A percentile compares a stretch with the other conserved stretches of the same genome.
These are phyloP conservation scores for Thraustotheca clavata DNA, from an alignment of 352 stramenopile genomes.

Conservation along the genomic window DNA sequence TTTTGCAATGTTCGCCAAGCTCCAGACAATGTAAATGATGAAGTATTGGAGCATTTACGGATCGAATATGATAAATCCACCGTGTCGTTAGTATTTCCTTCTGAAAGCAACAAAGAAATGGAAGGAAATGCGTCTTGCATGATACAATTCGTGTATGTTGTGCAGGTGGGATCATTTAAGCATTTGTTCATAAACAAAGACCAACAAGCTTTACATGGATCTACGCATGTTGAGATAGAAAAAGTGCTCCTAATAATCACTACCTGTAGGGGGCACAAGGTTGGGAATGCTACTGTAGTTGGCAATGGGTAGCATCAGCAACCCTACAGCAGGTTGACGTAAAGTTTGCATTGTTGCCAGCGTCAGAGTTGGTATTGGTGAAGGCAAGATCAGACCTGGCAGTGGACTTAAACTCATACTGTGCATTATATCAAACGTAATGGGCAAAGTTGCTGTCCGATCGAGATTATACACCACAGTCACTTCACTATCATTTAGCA, in stretches of 20 bases:
- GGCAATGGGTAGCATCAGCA: neutral
- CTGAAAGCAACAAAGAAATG: neutral
- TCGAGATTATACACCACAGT: neutral
- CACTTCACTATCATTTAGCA: neutral
- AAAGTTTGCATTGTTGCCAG: neutral
- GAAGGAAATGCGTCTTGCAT: slow-evolving; percentile 9
- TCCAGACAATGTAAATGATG: neutral
- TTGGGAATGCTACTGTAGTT: neutral
- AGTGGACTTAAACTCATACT: slow-evolving; percentile 5
- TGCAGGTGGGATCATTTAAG: slow-evolving; percentile 9
- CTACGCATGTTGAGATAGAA: neutral
- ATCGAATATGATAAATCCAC: slow-evolving; percentile 1
- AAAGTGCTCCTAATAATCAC: neutral
- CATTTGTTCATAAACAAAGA: neutral
- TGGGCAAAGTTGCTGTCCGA: neutral
- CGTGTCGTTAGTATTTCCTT: neutral
- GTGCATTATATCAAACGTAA: neutral
- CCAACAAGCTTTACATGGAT: slow-evolving; percentile 8
- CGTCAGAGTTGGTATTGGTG: neutral
- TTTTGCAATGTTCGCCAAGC: neutral
- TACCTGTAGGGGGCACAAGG: slow-evolving; percentile 3
- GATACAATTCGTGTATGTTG: slow-evolving; percentile 18
- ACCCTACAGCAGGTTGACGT: neutral
- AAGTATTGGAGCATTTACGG: neutral
- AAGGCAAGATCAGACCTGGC: neutral